Base-by-base conservation (phyloP, 2,329 filamentous ascomycete genomes). In the Ophiostoma tasmaniense region DNA sequence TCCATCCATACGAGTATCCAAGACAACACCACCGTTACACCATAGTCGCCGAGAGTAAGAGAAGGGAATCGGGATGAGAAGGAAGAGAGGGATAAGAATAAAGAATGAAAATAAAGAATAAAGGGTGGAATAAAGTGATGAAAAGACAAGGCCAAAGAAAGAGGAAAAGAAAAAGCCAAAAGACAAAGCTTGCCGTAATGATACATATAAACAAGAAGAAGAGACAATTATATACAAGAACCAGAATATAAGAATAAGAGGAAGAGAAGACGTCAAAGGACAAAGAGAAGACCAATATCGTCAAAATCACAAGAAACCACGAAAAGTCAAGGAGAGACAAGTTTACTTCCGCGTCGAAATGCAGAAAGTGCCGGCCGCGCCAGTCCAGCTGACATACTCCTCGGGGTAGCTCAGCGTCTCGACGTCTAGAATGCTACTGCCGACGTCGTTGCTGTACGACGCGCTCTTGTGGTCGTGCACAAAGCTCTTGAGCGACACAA, bases 401-500 rank as follows among this genome's bases (percentile, higher is more conserved):
- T 89, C 87, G 55, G 84, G 83, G 72, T 87, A 87, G 52, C 79
- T 81, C 70, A 81, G 80, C 71, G 89, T 82, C 76, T 91, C 85
- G 71, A 95, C 92, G 50, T 90, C 86, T 66, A 98, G 85, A 70
- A 96, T 86, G 73, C 93, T 95, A 73, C 89, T 88, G 5, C 90
- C 90, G 66, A 93, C 91, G 73, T 96, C 90, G 73, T 88, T 87
- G 75, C 93, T 95, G 72, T 91, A 83, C 69, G 87, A 88, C 66
- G 92, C 90, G 74, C 90, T 90, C 76, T 93, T 90, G 72, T 89
- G 88, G 66, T 90, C 88, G 61, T 91, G 88, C 17, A 95, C 92
- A 76, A 99, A 99, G 0, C 90, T 93, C 80, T 95, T 96, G 70
- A 99, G 84, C 67, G 92, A 97, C 59, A 98, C 90, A 69, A 99